phyloP scores from a whole-genome alignment of 2,329 filamentous ascomycete species.

The Ceratocystis alfenasii region DNA sequence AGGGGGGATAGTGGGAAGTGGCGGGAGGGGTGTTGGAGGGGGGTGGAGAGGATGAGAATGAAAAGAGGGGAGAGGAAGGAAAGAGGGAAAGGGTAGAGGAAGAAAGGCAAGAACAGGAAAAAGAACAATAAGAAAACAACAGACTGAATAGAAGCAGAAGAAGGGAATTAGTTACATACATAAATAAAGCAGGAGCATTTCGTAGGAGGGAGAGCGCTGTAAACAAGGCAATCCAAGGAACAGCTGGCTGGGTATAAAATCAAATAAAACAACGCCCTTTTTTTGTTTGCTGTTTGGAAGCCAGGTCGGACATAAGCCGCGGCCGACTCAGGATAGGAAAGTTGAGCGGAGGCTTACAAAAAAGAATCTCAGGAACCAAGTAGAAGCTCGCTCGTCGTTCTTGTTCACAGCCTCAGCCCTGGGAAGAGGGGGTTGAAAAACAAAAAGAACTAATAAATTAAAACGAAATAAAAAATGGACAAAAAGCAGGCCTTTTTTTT shows the following conservation, averaged over 20 bases:
- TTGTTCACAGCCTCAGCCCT: neutral
- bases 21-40: too few relatives aligned
- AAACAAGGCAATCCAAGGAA: too few relatives aligned
- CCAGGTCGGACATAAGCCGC: neutral
- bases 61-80: too few relatives aligned
- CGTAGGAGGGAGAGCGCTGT: neutral
- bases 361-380: constrained; percentile 3
- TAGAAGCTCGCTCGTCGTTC: neutral
- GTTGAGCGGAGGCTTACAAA: neutral
- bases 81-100: too few relatives aligned
- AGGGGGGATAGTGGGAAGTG: too few relatives aligned
- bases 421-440: neutral
- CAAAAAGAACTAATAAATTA: neutral
- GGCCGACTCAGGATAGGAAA: neutral
- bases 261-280: neutral
- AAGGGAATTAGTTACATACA: neutral
- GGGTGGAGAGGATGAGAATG: too few relatives aligned
- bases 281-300: neutral
- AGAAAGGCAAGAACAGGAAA: neutral
- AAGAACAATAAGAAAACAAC: neutral
- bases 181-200: neutral
- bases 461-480: neutral
- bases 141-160: neutral
- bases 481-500: too few relatives aligned
- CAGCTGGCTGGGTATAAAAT: neutral